These are phyloP conservation scores for Myxozyma melibiosi DNA, from an alignment of 805 yeast genomes.

Conservation along the genomic window DNA sequence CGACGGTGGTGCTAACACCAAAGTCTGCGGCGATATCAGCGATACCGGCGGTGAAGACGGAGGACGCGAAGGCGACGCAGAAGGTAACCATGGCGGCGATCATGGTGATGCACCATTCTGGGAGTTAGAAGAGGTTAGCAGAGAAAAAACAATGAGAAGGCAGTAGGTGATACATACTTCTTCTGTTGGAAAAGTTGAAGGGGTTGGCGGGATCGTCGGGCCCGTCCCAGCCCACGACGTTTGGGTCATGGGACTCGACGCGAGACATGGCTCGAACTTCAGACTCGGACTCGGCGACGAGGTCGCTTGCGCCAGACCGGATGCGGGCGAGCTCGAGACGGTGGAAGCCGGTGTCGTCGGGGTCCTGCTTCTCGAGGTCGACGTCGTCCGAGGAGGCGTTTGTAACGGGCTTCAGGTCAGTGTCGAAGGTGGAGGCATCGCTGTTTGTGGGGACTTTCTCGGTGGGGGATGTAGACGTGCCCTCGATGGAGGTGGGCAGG, in stretches of 20 bases:
- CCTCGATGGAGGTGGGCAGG: too few species aligned
- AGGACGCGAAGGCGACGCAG: slow-evolving; percentile 67
- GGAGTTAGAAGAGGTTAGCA: too few species aligned
- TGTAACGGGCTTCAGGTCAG: background rate
- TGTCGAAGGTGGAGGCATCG: background rate
- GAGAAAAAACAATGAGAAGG: too few species aligned
- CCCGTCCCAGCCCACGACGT: slow-evolving; percentile 68
- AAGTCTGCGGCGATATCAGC: slow-evolving; percentile 52
- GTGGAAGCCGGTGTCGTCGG: background rate
- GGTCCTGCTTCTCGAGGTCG: background rate
- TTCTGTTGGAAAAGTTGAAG: too few species aligned
- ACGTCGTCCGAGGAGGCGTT: background rate
- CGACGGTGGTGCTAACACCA: slow-evolving; percentile 58
- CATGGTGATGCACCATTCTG: slow-evolving; percentile 59
- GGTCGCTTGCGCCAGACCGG: slow-evolving; percentile 14
- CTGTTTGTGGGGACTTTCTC: too few species aligned
- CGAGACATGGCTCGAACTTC: slow-evolving; percentile 5
- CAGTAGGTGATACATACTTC: too few species aligned
- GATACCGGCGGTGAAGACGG: slow-evolving; percentile 67
- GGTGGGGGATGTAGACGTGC: too few species aligned
- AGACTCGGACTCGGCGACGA: background rate
- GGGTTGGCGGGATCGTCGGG: slow-evolving; percentile 63
- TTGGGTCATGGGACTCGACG: slow-evolving; percentile 48
- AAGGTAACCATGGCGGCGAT: slow-evolving; percentile 59
- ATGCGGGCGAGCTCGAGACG: slow-evolving; percentile 7